Evolutionary conservation across 1,139 yeast genomes (phyloP).

Genomic region (Blastobotrys elegans): DNA sequence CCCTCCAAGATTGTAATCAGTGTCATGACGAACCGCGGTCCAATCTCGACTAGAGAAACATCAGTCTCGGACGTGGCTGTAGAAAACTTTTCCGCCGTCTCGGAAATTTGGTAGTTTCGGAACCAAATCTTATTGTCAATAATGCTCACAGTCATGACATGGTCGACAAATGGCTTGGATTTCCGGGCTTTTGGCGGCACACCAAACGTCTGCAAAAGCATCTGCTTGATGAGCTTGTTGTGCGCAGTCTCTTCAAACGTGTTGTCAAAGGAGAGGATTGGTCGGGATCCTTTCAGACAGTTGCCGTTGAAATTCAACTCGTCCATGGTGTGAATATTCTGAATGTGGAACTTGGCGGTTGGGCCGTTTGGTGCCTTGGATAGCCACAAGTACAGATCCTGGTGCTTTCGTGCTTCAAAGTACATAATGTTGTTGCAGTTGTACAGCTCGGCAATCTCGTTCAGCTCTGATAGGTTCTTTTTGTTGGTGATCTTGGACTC

Average conservation of each 20-base stretch:
- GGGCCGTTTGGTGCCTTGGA: conserved; percentile 99
- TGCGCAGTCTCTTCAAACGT: conserved; percentile 65
- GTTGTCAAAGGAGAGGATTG: conserved; percentile 84
- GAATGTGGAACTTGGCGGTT: conserved; percentile 86
- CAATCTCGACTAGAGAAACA: conserved; percentile 82
- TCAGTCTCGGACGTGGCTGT: conserved; percentile 41
- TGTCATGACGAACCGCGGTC: conserved; percentile 94
- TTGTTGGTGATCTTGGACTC: conserved; percentile 95
- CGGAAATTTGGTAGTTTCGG: conserved; percentile 89
- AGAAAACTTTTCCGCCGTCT: conserved; percentile 47
- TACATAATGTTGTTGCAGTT: conserved; percentile 93
- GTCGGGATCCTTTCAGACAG: conserved; percentile 93
- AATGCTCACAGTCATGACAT: conserved; percentile 85
- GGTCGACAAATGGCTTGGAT: conserved; percentile 91
- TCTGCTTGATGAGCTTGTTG: conserved; percentile 70
- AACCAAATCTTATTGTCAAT: conserved; percentile 96
- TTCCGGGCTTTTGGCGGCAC: conserved; percentile 96
- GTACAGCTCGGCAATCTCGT: conserved; percentile 94
- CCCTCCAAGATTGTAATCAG: conserved; percentile 91
- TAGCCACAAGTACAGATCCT: conserved; percentile 90
- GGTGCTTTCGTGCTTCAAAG: conserved; percentile 95
- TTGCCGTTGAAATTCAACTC: conserved; percentile 96
- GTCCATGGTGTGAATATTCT: conserved; percentile 92
- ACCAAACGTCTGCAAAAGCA: conserved; percentile 83
- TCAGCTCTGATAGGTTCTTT: conserved; percentile 79